Evolutionary conservation across 73 alveolate species (phyloP).

Genomic region (Breviolum minutum): DNA sequence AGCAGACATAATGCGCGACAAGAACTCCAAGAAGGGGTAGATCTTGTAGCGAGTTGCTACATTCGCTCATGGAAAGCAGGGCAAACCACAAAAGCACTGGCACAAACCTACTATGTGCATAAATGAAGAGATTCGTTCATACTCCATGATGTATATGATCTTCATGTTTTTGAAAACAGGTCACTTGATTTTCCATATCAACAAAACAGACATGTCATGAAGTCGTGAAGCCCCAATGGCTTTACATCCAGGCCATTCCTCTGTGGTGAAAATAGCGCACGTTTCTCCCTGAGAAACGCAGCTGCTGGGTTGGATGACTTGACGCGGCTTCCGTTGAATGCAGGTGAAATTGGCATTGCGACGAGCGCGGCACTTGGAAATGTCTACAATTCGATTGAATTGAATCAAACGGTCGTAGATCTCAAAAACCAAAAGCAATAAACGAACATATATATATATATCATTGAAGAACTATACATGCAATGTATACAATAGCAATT

Average conservation of each 20-base stretch:
- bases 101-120: neutral
- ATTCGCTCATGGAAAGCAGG: neutral
- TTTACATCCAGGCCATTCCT: neutral
- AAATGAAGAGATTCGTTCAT: neutral
- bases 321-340: neutral
- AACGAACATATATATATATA: neutral
- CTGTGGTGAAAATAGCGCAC: too few relatives aligned
- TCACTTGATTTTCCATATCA: neutral
- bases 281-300: neutral
- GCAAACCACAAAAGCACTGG: too few relatives aligned
- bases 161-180: neutral
- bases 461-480: neutral
- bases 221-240: too few relatives aligned
- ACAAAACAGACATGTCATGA: neutral
- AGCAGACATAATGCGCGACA: neutral
- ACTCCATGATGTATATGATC: neutral
- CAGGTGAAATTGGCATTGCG: conserved; percentile 11
- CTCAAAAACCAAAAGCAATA: neutral
- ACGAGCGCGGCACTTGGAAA: conserved; percentile 33
- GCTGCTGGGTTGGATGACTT: neutral
- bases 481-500: too few relatives aligned
- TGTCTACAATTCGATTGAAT: conserved; percentile 14
- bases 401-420: neutral
- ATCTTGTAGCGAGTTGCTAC: neutral
- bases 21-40: neutral